These are phyloP conservation scores for Cyberlindnera meyerae DNA, from an alignment of 805 yeast species.

Conservation along the genomic window DNA sequence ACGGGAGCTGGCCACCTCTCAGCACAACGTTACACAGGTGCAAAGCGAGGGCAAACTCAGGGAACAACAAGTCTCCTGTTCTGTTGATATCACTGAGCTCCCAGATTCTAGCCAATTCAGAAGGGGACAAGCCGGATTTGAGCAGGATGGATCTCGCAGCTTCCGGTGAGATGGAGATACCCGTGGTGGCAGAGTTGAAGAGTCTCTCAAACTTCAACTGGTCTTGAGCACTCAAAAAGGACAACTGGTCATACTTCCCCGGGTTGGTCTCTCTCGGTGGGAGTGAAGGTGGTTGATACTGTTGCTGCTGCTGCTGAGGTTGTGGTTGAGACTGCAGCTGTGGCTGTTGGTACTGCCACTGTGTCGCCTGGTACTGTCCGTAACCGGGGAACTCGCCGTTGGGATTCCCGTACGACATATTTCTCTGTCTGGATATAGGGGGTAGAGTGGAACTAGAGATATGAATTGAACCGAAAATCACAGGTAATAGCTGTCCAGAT, in stretches of 20 bases:
- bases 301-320: slow-evolving; percentile 14
- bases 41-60: slow-evolving; percentile 91
- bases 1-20: slow-evolving; percentile 75
- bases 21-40: slow-evolving; percentile 76
- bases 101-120: slow-evolving; percentile 83
- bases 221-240: slow-evolving; percentile 79
- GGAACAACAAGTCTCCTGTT: slow-evolving; percentile 81
- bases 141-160: slow-evolving; percentile 74
- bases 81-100: slow-evolving; percentile 80
- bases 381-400: not conserved
- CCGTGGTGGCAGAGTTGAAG: slow-evolving; percentile 71
- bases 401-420: too few relatives aligned
- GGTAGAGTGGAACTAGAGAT: too few relatives aligned
- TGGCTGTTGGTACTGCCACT: slow-evolving; percentile 1
- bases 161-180: slow-evolving; percentile 55
- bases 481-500: too few relatives aligned
- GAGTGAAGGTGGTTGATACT: slow-evolving; percentile 1
- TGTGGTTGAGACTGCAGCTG: slow-evolving; percentile 5
- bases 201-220: slow-evolving; percentile 80
- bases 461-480: too few relatives aligned
- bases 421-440: too few relatives aligned
- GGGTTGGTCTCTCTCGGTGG: not conserved
- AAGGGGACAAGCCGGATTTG: slow-evolving; percentile 73
- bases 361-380: not conserved
- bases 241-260: slow-evolving; percentile 42